Base-by-base conservation (phyloP, 331 rosid genomes). In the Rosa hybrid region DNA sequence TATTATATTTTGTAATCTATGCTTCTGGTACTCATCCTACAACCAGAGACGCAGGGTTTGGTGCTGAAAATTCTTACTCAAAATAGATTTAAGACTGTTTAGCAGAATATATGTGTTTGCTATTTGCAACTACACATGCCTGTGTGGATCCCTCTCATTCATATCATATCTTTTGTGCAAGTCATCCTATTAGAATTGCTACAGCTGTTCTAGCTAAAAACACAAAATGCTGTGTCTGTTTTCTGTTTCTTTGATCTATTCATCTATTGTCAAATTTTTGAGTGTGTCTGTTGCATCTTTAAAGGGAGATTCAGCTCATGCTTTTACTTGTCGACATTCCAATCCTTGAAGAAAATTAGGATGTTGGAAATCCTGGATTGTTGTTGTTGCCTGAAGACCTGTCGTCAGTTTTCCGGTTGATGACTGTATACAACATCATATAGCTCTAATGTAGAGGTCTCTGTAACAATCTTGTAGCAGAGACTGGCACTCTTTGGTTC, bases 251-350 rank as follows among this genome's bases (percentile, higher is more conserved):
- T 59, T 71, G 18, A 17, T 54, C 25, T 57, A 64, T 82, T 83
- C 49, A 54, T 83, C 13, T 53, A 68, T 68, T 68, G 39, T 64
- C 62, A 57, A 44, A 30, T 69, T 64, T 64, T 57, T 77, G 79
- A 56, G 65, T 80, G 78, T 82, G 45, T 38, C 41, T 46, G 44
- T 82, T 72, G 80, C 83, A 74, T 81, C 81, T 78, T 57, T 63
- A 34, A 75, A 80, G 27, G 81, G 71, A 78, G 71, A 20, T 72
- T 41, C 71, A 74, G 71, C 70, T 39, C 54, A 81, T 14, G 50
- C 53, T 76, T 75, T 50, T 69, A 82, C 75, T 8, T 45, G 63
- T 50, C 78, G 79, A 81, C 77, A 51, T 10, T 72, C 72, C 59
- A 23, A 83, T 41, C 78, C 82, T 73, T 56, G n/a, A 64, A 72